Percentiles rank a stretch among this genome's conserved stretches.
Evolutionary conservation across 2,329 filamentous ascomycete species (phyloP).

Genomic region (Calonectria leucothoes): DNA sequence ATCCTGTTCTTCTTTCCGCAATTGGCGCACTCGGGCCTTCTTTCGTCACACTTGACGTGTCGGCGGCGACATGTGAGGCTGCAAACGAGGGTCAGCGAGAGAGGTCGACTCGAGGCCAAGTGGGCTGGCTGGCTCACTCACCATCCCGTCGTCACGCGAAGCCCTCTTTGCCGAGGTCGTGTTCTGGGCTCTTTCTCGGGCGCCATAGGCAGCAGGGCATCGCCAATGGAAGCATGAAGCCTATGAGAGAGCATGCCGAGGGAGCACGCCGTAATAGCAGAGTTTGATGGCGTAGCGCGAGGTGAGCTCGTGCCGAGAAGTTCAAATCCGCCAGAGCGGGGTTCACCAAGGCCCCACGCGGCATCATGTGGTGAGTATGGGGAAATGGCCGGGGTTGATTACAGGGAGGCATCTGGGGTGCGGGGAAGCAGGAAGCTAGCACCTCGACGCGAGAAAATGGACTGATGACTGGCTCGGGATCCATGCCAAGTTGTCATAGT

Average conservation of each 20-base stretch:
- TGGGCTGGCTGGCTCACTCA: too few species aligned
- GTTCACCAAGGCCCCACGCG: neutral
- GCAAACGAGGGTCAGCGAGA: neutral
- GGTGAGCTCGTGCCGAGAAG: neutral
- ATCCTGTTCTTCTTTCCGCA: neutral
- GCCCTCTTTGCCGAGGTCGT: neutral
- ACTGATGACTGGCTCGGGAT: neutral
- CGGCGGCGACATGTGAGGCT: neutral
- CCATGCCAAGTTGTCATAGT: neutral
- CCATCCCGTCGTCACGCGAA: neutral
- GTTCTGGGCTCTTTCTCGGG: neutral
- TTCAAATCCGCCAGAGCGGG: neutral
- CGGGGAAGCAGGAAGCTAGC: neutral
- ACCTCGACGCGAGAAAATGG: neutral
- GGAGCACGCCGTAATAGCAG: neutral
- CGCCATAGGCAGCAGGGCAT: neutral
- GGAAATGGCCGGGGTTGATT: neutral
- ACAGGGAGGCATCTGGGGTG: neutral
- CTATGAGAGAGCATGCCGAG: neutral
- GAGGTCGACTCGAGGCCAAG: neutral
- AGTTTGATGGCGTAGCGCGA: neutral
- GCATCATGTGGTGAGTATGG: neutral
- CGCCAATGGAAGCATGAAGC: neutral
- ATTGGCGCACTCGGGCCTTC: neutral
- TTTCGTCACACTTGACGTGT: slow-evolving; percentile 8